Conservation (phyloP, 148 eudicot genomes). For the Oxyria digyna region DNA sequence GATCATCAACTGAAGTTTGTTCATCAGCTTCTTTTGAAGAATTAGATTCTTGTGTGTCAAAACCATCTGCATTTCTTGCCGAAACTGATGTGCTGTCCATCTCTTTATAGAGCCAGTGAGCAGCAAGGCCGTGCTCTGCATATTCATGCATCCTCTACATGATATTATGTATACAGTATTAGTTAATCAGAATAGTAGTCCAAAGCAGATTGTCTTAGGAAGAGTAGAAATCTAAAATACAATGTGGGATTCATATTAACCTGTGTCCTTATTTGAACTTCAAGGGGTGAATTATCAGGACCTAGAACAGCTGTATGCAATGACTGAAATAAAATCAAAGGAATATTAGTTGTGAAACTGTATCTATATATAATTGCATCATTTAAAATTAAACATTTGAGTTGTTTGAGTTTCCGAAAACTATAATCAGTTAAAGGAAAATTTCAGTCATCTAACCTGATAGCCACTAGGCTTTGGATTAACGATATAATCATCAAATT, state of each 20-base stretch:
- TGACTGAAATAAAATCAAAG: slow-evolving; percentile 46
- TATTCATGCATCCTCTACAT: slow-evolving; percentile 88
- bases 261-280: slow-evolving; percentile 96
- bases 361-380: too few species aligned
- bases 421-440: not conserved
- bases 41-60: slow-evolving; percentile 26
- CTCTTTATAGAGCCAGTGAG: slow-evolving; percentile 98
- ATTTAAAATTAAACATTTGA: too few species aligned
- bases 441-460: slow-evolving; percentile 44
- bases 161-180: not conserved
- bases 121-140: slow-evolving; percentile 97
- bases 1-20: slow-evolving; percentile 28
- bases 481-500: slow-evolving; percentile 88
- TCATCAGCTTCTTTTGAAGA: slow-evolving; percentile 38
- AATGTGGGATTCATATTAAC: slow-evolving; percentile 15
- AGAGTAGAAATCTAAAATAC: not conserved
- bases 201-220: not conserved
- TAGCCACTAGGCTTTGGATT: slow-evolving; percentile 97
- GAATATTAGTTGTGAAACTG: not conserved
- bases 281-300: slow-evolving; percentile 72
- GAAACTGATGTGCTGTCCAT: slow-evolving; percentile 37
- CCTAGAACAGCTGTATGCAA: slow-evolving; percentile 93
- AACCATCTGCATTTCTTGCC: slow-evolving; percentile 20
- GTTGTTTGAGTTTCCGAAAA: too few species aligned
- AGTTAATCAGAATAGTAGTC: slow-evolving; percentile 6